Conservation (phyloP, 306 rosid species). For the Adenanthera pavonina region DNA sequence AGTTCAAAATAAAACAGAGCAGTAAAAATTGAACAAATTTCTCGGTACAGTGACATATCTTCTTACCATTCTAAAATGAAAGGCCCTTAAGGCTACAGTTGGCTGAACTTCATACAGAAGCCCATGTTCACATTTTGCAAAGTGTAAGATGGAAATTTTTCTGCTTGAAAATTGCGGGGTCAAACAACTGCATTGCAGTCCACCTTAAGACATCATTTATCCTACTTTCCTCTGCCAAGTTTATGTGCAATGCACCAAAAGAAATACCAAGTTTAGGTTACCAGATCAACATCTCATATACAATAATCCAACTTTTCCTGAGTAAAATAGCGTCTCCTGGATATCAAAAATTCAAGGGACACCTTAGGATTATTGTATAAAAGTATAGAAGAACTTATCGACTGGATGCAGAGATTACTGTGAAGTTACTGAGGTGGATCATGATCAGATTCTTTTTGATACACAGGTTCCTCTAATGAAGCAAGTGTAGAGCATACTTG, state of each 20-base stretch:
- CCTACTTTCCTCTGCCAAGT: background rate
- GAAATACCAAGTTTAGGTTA: background rate
- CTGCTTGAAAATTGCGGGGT: background rate
- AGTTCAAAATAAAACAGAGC: slow-evolving; percentile 5
- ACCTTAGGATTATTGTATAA: too few species aligned
- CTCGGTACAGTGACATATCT: slow-evolving; percentile 3
- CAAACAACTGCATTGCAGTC: background rate
- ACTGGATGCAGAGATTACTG: too few species aligned
- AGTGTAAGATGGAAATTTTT: slow-evolving; percentile 16
- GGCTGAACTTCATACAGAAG: slow-evolving; percentile 12
- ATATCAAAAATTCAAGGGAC: too few species aligned
- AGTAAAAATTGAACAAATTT: background rate
- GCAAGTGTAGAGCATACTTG: too few species aligned
- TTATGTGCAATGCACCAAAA: background rate
- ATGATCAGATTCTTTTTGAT: too few species aligned
- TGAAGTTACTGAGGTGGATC: too few species aligned
- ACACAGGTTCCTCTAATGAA: too few species aligned
- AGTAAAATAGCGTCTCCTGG: too few species aligned
- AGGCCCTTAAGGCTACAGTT: background rate
- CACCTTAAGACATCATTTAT: background rate
- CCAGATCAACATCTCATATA: too few species aligned
- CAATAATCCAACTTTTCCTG: too few species aligned
- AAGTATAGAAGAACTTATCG: too few species aligned
- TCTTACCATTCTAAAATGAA: slow-evolving; percentile 8
- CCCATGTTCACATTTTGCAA: slow-evolving; percentile 17